Evolutionary conservation across 345 rosid genomes (phyloP).

Genomic region (sweet orange (Citrus sinensis)): DVS_A1.0 CM039167.1:28792501-28793000

Average conservation of each 20-base stretch:
- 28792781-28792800: background rate
- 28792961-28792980: too few species aligned
- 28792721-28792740: slow-evolving; percentile 5
- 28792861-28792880: background rate
- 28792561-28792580: background rate
- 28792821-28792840: slow-evolving; percentile 3
- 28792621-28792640: too few species aligned
- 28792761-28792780: background rate
- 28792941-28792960: slow-evolving; percentile 24
- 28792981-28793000: background rate
- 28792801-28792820: background rate
- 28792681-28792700: background rate
- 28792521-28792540: background rate
- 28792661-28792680: background rate
- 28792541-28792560: background rate
- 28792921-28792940: slow-evolving; percentile 25
- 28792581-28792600: background rate
- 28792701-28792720: background rate
- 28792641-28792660: background rate
- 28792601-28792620: background rate
- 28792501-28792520: background rate
- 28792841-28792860: slow-evolving; percentile 1
- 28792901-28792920: slow-evolving; percentile 11
- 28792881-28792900: slow-evolving; percentile 1
- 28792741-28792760: background rate